Base-by-base conservation (phyloP, 306 rosid genomes). In the Ormosia semicastrata region DNA sequence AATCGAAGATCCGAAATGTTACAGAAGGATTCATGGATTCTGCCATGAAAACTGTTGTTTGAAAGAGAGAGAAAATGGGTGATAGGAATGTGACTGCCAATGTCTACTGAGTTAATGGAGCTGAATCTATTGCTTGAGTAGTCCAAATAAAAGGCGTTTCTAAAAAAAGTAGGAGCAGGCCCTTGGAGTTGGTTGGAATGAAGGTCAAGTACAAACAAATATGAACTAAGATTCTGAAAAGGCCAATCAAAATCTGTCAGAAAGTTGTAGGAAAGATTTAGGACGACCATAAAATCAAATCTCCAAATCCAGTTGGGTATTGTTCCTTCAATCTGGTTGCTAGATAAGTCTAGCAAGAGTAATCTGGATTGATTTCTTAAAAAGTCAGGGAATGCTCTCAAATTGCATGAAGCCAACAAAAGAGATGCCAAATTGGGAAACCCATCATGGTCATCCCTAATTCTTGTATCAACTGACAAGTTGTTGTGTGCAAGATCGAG, bases 51-150 rank as follows among this genome's bases (percentile, higher is more conserved):
- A 32, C 11, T 30, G 57, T 75, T 75, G 13, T 12, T 33, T 30
- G 67, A 62, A 32, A 62, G 67, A 10, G 17, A 33, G 6, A 62
- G 67, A n/a, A 30, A 60, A 15, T 12, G n/a, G 0, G 4, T n/a
- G n/a, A n/a, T n/a, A 4, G 60, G 3, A 8, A 72, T 53, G 30
- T 7, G 9, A 2, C 14, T 53, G 2, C 82, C 86, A 66, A 84
- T 41, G 60, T 37, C 11, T 1, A 5, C 1, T 8, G 60, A 72
- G 12, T 8, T 49, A 49, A 24, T 11, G 46, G 84, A 87, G 17
- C 36, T 81, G 75, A 87, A 84, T 5, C 71, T 29, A 64, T 87
- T 84, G n/a, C 2, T 2, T 0, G 87, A 85, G 59, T 58, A 81
- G 33, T 71, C 88, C 34, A 85, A 7, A 39, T 63, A 85, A 0